Conservation (phyloP, 192 early-diverging fungal species). For the Podila epigama region DNA sequence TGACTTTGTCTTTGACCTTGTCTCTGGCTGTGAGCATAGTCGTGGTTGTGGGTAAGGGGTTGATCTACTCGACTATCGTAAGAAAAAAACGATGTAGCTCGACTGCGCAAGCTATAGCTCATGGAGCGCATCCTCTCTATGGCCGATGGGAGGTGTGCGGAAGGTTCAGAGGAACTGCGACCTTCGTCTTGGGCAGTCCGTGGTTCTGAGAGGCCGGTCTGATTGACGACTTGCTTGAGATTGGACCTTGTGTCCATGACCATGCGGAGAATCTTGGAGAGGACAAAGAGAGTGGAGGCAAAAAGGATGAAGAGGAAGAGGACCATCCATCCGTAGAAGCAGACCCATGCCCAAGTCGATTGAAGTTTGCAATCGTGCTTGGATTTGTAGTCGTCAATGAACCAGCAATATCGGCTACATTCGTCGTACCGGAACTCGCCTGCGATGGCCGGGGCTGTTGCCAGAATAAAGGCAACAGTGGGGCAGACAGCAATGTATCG, state of each 20-base stretch:
- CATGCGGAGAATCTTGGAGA: conserved; percentile 11
- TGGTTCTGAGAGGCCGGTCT: background rate
- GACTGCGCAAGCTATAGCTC: conserved; percentile 2
- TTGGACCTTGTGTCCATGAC: conserved; percentile 8
- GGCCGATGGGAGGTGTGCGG: background rate
- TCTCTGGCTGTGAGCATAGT: conserved; percentile 1
- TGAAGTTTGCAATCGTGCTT: conserved; percentile 8
- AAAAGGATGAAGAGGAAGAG: conserved; percentile 26
- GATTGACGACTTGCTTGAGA: conserved; percentile 27
- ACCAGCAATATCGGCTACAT: conserved; percentile 43
- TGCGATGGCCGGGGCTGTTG: conserved; percentile 19
- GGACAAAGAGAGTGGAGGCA: conserved; percentile 35
- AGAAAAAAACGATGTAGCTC: conserved; percentile 17
- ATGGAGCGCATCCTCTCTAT: conserved; percentile 9
- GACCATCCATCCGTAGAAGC: conserved; percentile 41
- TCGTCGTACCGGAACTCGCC: conserved; percentile 25
- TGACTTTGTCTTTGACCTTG: background rate
- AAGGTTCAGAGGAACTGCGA: background rate
- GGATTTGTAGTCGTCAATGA: conserved; percentile 1
- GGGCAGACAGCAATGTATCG: conserved; percentile 27
- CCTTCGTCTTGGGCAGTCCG: background rate
- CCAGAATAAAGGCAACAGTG: conserved; percentile 18
- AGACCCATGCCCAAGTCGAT: conserved; percentile 30
- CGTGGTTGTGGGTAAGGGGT: background rate
- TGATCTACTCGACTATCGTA: background rate